Evolutionary conservation across 2,329 filamentous ascomycete species (phyloP), one percentile per base, ranked within the genome.

Genomic region (Blumeria hordei): DNA sequence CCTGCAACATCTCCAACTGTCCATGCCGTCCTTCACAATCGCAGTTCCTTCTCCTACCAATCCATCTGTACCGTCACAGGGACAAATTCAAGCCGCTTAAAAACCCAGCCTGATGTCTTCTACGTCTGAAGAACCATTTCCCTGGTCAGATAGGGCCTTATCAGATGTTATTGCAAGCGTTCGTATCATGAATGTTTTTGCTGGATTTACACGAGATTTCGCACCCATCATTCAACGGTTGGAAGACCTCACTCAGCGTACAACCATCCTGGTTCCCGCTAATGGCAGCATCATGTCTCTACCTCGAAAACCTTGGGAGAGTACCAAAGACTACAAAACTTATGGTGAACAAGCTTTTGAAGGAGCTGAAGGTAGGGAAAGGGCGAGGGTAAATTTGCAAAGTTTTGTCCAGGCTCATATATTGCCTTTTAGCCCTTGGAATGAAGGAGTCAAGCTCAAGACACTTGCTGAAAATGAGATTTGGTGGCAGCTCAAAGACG

Each of bases 351-450:
- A 80, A 35, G 86, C 83, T 1, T 95, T 94, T 64, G 78, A 83
- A 50, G 88, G 88, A 0, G 70, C 74, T 0, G 77, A 78, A 14
- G 90, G 88, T 0, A 76, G 83, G 63, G 80, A 87, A 56, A 74
- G 88, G 53, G 90, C 92, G 7, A 75, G 79, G 58, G 70, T 70
- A 60, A 96, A 96, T 63, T 66, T 96, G 59, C 74, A 75, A 63
- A 72, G 76, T 41, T 96, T 96, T 66, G 85, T 94, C 1, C 82
- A 93, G 69, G 82, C 83, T 49, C 92, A 98, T 68, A 74, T 95
- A 54, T 75, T 96, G 4, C 74, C 79, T 0, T 67, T 69, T 4
- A 85, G 78, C 63, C 87, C 88, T 0, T 96, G 90, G 88, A 68
- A 71, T 32, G 78, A 84, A 61, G 71, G 72, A 0, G 67, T 73